These are phyloP conservation scores for Ophiosphaerella herpotricha DNA, from an alignment of 2,329 filamentous ascomycete species.

Conservation along the genomic window DNA sequence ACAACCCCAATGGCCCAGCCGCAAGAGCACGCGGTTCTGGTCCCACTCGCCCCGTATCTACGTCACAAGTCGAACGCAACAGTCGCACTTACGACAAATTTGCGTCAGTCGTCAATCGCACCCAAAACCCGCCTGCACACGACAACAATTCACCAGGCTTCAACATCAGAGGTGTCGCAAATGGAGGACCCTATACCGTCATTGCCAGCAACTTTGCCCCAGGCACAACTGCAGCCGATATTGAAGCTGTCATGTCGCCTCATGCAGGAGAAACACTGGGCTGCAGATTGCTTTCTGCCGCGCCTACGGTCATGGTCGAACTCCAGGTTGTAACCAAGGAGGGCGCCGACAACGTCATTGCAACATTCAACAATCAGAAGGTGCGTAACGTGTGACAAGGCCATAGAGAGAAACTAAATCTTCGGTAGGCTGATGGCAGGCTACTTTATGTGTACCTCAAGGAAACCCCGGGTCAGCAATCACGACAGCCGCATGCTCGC, in stretches of 20 bases:
- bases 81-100: conserved; percentile 49
- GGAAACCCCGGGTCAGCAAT: conserved; percentile 46
- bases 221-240: conserved; percentile 80
- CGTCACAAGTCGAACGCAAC: conserved; percentile 49
- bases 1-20: conserved; percentile 45
- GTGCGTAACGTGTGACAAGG: conserved; percentile 52
- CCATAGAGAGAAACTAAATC: conserved; percentile 11
- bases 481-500: conserved; percentile 23
- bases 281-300: conserved; percentile 69
- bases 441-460: conserved; percentile 75
- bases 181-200: conserved; percentile 72
- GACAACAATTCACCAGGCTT: conserved; percentile 54
- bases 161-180: conserved; percentile 68
- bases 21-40: conserved; percentile 27
- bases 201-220: conserved; percentile 82
- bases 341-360: conserved; percentile 74
- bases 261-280: conserved; percentile 68
- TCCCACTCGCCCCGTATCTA: conserved; percentile 45
- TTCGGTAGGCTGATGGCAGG: conserved; percentile 72
- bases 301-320: conserved; percentile 76
- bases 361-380: conserved; percentile 78
- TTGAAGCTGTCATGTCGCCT: conserved; percentile 79
- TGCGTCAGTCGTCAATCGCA: conserved; percentile 39
- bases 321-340: conserved; percentile 74
- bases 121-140: conserved; percentile 24